Conservation (phyloP, 768 basidiomycete genomes). For the Kwoniella sp. region DNA sequence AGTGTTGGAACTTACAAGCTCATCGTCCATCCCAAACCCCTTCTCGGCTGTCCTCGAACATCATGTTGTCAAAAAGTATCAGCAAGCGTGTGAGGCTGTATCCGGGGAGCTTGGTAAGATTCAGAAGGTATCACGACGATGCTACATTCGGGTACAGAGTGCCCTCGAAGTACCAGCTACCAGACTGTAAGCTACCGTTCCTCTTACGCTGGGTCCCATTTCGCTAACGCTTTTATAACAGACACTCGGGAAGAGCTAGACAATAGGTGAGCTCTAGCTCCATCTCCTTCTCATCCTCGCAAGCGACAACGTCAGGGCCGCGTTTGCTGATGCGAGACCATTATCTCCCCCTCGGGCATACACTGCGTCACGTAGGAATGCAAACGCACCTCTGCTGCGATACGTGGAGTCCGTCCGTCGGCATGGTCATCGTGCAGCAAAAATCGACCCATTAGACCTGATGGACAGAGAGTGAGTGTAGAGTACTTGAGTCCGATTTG, state of each 20-base stretch:
- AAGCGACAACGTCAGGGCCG: too few species aligned
- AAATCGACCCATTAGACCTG: conserved; percentile 83
- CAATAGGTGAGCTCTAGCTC: conserved; percentile 33
- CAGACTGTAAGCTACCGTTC: conserved; percentile 36
- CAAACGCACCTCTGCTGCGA: conserved; percentile 77
- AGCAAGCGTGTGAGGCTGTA: background rate
- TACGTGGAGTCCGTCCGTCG: conserved; percentile 83
- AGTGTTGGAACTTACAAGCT: too few species aligned
- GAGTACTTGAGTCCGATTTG: conserved; percentile 11
- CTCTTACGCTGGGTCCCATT: too few species aligned
- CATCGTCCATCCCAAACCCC: too few species aligned
- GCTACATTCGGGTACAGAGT: conserved; percentile 43
- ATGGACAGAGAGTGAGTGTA: conserved; percentile 75
- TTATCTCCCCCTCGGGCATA: too few species aligned
- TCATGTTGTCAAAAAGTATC: background rate
- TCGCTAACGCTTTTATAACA: conserved; percentile 4
- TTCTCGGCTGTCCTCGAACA: too few species aligned
- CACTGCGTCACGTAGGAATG: conserved; percentile 68
- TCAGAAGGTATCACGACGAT: conserved; percentile 39
- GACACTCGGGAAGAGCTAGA: conserved; percentile 42
- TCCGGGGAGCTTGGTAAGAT: background rate
- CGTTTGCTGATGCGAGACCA: too few species aligned
- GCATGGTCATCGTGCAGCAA: conserved; percentile 43
- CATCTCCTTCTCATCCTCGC: too few species aligned
- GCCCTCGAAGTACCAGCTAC: conserved; percentile 32